Evolutionary conservation across 2,329 filamentous ascomycete species (phyloP), one percentile per base, ranked within the genome.

Genomic region (Aureobasidium musti): DNA sequence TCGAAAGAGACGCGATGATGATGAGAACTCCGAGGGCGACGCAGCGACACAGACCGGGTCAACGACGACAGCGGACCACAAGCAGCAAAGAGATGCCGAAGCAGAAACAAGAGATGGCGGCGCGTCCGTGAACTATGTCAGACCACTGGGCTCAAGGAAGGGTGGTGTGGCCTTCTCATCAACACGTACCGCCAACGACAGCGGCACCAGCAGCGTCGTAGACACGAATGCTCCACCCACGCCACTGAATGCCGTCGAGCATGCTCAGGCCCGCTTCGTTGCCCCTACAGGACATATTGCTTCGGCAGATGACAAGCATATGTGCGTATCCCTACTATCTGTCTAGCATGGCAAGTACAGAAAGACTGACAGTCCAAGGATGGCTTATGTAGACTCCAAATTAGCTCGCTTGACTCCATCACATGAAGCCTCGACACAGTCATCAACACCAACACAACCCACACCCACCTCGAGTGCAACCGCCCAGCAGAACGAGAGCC

Each of bases 341-440:
- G 66, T 64, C 23, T 19, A 67, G 5, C 37, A 8, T 41, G 7
- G 6, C 41, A 37, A 64, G 61, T 13, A 33, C 53, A 66, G 50
- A 37, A 21, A 67, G 52, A 79, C 90, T 92, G 86, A 92, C 86
- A 78, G 82, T 84, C 83, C 81, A 87, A 92, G 90, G 89, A 89
- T 87, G 83, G 87, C 89, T 80, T 93, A 91, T 80, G 88, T 93
- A 92, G 90, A 92, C 82, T 88, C 89, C 72, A 87, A 89, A 78
- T 81, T 92, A 77, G 88, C 89, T 84, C 89, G 61, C 28, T 30
- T 63, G 45, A 50, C 41, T 41, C 49, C 61, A 54, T 67, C 45
- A 63, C 45, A 56, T 66, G 67, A 68, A 39, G 7, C 65, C 39
- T 19, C 28, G 19, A 60, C 59, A 33, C 26, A 50, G 28, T n/a